A percentile compares a stretch with the other conserved stretches of the same genome.
Conservation (phyloP, 306 rosid genomes). For the Quercus ilex region DNA sequence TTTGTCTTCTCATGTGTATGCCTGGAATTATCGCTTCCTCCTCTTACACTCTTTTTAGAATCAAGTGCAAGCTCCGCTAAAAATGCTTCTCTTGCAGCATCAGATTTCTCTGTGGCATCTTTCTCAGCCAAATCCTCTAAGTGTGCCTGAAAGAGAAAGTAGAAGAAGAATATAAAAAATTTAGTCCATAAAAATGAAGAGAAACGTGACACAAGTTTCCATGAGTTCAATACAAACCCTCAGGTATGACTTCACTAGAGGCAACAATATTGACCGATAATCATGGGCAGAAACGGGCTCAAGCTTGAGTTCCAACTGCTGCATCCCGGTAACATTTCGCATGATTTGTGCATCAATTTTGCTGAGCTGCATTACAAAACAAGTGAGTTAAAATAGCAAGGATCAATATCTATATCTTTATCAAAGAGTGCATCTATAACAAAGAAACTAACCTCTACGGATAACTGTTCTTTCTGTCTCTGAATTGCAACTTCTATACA, state of each 20-base stretch:
- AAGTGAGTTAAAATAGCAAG: slow-evolving; percentile 30
- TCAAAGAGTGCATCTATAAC: slow-evolving; percentile 13
- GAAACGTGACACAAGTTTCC: slow-evolving; percentile 10
- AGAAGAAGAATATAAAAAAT: slow-evolving; percentile 10
- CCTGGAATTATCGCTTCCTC: slow-evolving; percentile 65
- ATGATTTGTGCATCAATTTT: slow-evolving; percentile 75
- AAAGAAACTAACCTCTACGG: slow-evolving; percentile 68
- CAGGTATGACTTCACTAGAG: slow-evolving; percentile 80
- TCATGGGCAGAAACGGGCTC: slow-evolving; percentile 75
- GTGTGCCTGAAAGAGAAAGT: slow-evolving; percentile 47
- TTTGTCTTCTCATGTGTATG: slow-evolving; percentile 67
- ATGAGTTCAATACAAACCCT: slow-evolving; percentile 62
- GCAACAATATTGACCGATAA: slow-evolving; percentile 74
- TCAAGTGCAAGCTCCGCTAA: slow-evolving; percentile 96
- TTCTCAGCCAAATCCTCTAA: slow-evolving; percentile 96
- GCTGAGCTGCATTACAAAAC: slow-evolving; percentile 69
- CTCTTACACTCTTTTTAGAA: slow-evolving; percentile 66
- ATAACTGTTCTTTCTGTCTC: slow-evolving; percentile 76
- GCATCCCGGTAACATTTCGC: slow-evolving; percentile 74
- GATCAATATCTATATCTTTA: slow-evolving; percentile 14
- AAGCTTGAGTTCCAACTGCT: slow-evolving; percentile 79
- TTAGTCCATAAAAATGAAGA: slow-evolving; percentile 19
- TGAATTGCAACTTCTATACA: slow-evolving; percentile 78
- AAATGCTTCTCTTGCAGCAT: slow-evolving; percentile 92
- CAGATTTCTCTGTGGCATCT: slow-evolving; percentile 91